phyloP scores from a whole-genome alignment of 257 asterid species.

The Linaria vulgaris region DNA sequence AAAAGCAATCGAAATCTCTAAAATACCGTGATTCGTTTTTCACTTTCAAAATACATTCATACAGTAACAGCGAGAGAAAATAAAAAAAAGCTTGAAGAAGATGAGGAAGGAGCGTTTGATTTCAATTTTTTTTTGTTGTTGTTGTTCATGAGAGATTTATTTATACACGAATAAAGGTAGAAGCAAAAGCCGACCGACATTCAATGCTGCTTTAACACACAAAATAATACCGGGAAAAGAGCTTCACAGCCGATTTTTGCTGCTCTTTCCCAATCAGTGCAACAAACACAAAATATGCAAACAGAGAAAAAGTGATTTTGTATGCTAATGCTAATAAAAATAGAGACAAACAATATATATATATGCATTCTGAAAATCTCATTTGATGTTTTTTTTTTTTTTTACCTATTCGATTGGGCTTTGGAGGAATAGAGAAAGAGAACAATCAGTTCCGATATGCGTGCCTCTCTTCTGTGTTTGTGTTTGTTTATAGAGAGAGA shows the following conservation, averaged over 20 bases:
- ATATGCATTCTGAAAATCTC: constrained; percentile 21
- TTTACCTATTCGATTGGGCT: constrained; percentile 40
- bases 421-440: constrained; percentile 8
- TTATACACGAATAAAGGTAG: constrained; percentile 36
- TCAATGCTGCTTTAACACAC: constrained; percentile 31
- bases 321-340: not conserved
- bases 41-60: constrained; percentile 28
- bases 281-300: not conserved
- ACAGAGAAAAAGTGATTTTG: not conserved
- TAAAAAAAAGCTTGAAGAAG: constrained; percentile 11
- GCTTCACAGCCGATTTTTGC: constrained; percentile 32
- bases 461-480: constrained; percentile 28
- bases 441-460: constrained; percentile 45
- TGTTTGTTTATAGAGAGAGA: not conserved
- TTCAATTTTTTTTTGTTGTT: constrained; percentile 24
- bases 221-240: no score
- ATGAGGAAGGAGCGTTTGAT: constrained; percentile 13
- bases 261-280: constrained; percentile 37
- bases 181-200: constrained; percentile 44
- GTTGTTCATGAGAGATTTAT: no score
- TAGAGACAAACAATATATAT: constrained; percentile 22
- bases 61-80: not conserved
- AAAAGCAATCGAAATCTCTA: not conserved
- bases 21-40: constrained; percentile 26
- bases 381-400: not conserved